Evolutionary conservation across 2,329 filamentous ascomycete genomes (phyloP).

Genomic region (Aspergillus fijiensis): DNA sequence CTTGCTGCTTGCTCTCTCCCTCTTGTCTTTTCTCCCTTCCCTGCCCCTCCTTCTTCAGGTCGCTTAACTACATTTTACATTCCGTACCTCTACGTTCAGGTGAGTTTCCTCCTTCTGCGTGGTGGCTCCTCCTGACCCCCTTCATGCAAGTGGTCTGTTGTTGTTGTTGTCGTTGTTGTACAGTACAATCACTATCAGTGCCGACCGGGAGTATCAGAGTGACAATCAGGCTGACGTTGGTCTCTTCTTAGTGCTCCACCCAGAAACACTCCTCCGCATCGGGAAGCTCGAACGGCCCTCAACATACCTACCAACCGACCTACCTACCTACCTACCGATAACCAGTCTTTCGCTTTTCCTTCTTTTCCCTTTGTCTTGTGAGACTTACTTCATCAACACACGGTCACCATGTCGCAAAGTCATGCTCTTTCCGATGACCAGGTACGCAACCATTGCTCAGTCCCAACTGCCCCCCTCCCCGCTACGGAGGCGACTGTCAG

Average conservation of each 20-base stretch:
- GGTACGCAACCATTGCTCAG: constrained; percentile 53
- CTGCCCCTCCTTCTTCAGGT: background rate
- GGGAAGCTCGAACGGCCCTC: constrained; percentile 20
- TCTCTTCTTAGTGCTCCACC: constrained; percentile 12
- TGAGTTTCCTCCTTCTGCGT: constrained; percentile 7
- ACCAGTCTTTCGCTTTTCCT: constrained; percentile 14
- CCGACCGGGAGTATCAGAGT: constrained; percentile 1
- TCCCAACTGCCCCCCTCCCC: background rate
- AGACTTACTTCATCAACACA: constrained; percentile 11
- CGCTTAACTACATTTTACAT: background rate
- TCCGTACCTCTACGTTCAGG: constrained; percentile 4
- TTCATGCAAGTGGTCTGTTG: constrained; percentile 6
- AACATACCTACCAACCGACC: constrained; percentile 15
- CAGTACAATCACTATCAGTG: background rate
- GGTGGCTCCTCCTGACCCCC: constrained; percentile 8
- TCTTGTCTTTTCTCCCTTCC: background rate
- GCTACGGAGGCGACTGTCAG: constrained; percentile 18
- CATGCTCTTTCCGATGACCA: constrained; percentile 98
- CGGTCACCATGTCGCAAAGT: constrained; percentile 77
- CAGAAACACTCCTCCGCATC: constrained; percentile 19
- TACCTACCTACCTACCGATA: constrained; percentile 1
- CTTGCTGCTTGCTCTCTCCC: constrained; percentile 4
- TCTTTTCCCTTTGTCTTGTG: constrained; percentile 4
- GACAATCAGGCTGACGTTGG: constrained; percentile 16
- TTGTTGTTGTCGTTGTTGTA: background rate